Evolutionary conservation across 352 stramenopile genomes (phyloP).

Genomic region (Globisporangium acanthophoron): DNA sequence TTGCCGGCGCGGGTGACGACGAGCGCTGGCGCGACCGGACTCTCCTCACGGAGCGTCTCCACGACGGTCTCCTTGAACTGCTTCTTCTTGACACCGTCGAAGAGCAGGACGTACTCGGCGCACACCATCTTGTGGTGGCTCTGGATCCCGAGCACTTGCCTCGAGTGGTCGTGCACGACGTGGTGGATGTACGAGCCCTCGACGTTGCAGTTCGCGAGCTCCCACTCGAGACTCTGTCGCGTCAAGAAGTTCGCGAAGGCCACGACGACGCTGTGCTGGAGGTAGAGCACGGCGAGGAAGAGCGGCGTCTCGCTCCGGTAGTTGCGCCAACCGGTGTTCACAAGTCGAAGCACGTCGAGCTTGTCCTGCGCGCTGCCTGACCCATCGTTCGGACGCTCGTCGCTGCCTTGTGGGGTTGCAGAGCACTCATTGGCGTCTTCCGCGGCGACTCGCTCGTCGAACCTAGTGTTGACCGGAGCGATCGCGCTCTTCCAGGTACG

Average conservation of each 20-base stretch:
- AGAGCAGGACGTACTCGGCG: slow-evolving; percentile 73
- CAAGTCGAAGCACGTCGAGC: slow-evolving; percentile 20
- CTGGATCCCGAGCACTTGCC: slow-evolving; percentile 22
- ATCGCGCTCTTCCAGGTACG: slow-evolving; percentile 11
- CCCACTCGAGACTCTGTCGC: slow-evolving; percentile 35
- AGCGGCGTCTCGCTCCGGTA: slow-evolving; percentile 60
- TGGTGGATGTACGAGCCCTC: slow-evolving; percentile 69
- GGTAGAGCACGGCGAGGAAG: slow-evolving; percentile 52
- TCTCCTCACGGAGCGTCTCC: slow-evolving; percentile 69
- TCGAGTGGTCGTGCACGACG: slow-evolving; percentile 33
- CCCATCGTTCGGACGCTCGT: neutral
- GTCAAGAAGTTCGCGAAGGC: slow-evolving; percentile 34
- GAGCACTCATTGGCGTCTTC: neutral
- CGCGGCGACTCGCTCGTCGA: neutral
- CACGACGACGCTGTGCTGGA: slow-evolving; percentile 37
- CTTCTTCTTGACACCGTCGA: slow-evolving; percentile 44
- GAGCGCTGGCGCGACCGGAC: slow-evolving; percentile 43
- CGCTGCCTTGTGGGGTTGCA: neutral
- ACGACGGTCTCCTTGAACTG: slow-evolving; percentile 73
- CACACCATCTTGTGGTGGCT: slow-evolving; percentile 18
- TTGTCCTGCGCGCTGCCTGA: neutral
- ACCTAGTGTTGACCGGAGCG: slow-evolving; percentile 10
- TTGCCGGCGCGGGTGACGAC: slow-evolving; percentile 33
- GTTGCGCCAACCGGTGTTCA: slow-evolving; percentile 54
- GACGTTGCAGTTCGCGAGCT: slow-evolving; percentile 57